Conservation (phyloP, 2,329 filamentous ascomycete genomes). For the Emmonsiellopsis sp. region DNA sequence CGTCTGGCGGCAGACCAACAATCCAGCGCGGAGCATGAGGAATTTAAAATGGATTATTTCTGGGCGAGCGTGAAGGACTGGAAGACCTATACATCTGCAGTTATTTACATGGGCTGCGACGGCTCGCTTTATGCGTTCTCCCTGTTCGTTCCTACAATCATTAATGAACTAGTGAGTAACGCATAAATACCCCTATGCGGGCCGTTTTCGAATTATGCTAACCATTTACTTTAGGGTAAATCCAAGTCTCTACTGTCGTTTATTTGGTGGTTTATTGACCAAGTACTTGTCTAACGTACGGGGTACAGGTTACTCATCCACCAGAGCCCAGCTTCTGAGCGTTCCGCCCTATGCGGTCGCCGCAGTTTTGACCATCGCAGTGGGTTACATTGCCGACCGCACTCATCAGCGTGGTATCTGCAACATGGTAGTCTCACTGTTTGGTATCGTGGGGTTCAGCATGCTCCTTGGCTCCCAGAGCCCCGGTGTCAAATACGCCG, state of each 20-base stretch:
- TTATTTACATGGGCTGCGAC: slow-evolving; percentile 66
- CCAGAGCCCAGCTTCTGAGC: slow-evolving; percentile 59
- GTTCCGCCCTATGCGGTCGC: slow-evolving; percentile 69
- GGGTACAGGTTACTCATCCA: slow-evolving; percentile 44
- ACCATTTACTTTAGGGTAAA: not conserved
- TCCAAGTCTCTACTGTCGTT: not conserved
- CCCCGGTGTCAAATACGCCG: slow-evolving; percentile 67
- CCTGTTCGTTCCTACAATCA: slow-evolving; percentile 71
- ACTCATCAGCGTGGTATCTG: slow-evolving; percentile 64
- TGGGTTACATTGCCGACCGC: slow-evolving; percentile 70
- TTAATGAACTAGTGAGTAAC: slow-evolving; percentile 37
- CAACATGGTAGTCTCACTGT: slow-evolving; percentile 61
- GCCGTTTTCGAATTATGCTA: slow-evolving; percentile 8
- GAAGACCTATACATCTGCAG: slow-evolving; percentile 69
- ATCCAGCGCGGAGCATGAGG: slow-evolving; percentile 62
- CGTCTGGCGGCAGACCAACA: slow-evolving; percentile 64
- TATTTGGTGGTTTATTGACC: not conserved
- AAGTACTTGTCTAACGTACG: not conserved
- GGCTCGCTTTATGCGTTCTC: slow-evolving; percentile 66
- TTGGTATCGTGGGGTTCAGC: slow-evolving; percentile 67
- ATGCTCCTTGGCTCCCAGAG: slow-evolving; percentile 61
- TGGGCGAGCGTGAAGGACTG: slow-evolving; percentile 67
- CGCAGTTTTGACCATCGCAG: slow-evolving; percentile 55
- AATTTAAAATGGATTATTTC: slow-evolving; percentile 63
- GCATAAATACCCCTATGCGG: not conserved